phyloP scores from a whole-genome alignment of 768 basidiomycete genomes.

The Leucocoprinus birnbaumii region DNA sequence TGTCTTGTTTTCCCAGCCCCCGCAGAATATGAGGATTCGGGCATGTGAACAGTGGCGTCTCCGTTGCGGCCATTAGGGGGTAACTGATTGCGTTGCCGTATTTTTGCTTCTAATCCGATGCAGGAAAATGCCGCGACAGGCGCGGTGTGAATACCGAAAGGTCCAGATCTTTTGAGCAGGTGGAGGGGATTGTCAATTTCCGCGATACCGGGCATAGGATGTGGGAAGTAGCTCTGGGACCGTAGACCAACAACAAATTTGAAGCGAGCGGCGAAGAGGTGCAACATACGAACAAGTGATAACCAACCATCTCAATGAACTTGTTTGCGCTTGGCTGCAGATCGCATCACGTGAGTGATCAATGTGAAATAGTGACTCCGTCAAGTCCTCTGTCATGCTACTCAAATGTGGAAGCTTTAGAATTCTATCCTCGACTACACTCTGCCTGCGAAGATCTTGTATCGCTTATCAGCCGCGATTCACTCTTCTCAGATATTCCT shows the following conservation, averaged over 20 bases:
- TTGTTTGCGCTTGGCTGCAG: not conserved
- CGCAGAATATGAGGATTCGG: not conserved
- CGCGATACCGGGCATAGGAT: too few relatives aligned
- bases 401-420: conserved; percentile 13
- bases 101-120: not conserved
- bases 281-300: too few relatives aligned
- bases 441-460: not conserved
- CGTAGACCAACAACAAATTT: too few relatives aligned
- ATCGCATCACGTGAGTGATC: conserved; percentile 18
- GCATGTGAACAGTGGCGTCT: not conserved
- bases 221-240: too few relatives aligned
- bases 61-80: not conserved
- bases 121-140: not conserved
- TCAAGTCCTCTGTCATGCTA: not conserved
- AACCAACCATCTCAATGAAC: too few relatives aligned
- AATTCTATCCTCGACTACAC: conserved; percentile 8
- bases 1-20: not conserved
- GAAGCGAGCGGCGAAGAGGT: too few relatives aligned
- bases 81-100: too few relatives aligned
- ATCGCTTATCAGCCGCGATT: conserved; percentile 4
- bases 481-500: not conserved
- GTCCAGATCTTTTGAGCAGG: not conserved
- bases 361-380: conserved; percentile 16
- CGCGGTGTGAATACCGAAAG: too few relatives aligned
- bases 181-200: too few relatives aligned